phyloP scores from a whole-genome alignment of 345 rosid species.

The Corchorus capsularis region DNA sequence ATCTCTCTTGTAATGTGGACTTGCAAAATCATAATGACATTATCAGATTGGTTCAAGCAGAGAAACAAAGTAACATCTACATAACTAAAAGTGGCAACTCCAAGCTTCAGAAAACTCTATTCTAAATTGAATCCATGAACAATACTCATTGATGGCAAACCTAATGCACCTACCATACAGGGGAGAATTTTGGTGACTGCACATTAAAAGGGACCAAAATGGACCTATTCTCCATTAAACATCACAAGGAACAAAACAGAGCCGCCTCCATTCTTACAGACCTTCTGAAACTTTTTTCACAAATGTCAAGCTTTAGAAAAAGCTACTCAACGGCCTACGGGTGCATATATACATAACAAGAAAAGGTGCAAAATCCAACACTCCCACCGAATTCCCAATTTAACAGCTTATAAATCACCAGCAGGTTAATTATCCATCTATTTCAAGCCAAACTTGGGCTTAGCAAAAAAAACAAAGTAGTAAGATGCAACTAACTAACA shows the following conservation, averaged over 20 bases:
- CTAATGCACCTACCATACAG: too few relatives aligned
- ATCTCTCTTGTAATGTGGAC: background rate
- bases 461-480: background rate
- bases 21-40: background rate
- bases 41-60: background rate
- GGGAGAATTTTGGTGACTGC: background rate
- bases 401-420: background rate
- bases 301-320: background rate
- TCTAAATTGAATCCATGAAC: background rate
- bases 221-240: conserved; percentile 4
- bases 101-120: background rate
- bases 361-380: background rate
- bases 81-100: background rate
- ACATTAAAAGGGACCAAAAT: background rate
- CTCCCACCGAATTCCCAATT: background rate
- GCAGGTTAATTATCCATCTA: background rate
- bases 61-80: background rate
- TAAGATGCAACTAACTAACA: background rate
- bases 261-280: background rate
- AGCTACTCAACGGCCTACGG: background rate
- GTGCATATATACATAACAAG: background rate
- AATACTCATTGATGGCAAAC: background rate
- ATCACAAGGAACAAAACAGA: background rate
- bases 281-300: background rate
- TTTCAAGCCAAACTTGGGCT: background rate